Conservation (phyloP, 306 rosid genomes). For the Quercus gilva region DNA sequence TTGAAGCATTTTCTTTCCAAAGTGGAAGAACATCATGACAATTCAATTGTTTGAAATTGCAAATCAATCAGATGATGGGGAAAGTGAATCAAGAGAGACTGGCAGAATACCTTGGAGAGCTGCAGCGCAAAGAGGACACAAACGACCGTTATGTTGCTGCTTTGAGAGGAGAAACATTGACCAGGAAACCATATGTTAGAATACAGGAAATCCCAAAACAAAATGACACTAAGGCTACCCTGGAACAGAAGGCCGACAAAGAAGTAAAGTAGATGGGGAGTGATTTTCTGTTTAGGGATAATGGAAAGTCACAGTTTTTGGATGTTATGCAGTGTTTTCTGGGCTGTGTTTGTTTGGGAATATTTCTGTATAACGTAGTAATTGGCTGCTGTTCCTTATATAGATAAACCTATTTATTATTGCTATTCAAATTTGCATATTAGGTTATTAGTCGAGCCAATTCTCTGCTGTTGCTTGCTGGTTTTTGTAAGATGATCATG, state of each 20-base stretch:
- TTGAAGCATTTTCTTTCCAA: not conserved
- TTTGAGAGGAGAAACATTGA: slow-evolving; percentile 53
- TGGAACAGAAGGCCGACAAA: slow-evolving; percentile 28
- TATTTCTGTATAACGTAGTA: too few relatives aligned
- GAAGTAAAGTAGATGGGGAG: slow-evolving; percentile 33
- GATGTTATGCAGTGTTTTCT: too few relatives aligned
- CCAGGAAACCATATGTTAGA: slow-evolving; percentile 65
- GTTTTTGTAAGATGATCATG: too few relatives aligned
- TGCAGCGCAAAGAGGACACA: slow-evolving; percentile 84
- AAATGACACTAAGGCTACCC: slow-evolving; percentile 21
- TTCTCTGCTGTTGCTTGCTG: too few relatives aligned
- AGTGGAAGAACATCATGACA: not conserved
- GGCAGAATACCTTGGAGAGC: slow-evolving; percentile 85
- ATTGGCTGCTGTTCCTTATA: too few relatives aligned
- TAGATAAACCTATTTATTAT: too few relatives aligned
- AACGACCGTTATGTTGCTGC: slow-evolving; percentile 96
- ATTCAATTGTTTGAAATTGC: slow-evolving; percentile 7
- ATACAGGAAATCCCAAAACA: slow-evolving; percentile 69
- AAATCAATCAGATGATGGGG: slow-evolving; percentile 71
- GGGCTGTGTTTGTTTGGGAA: too few relatives aligned
- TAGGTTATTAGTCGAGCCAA: too few relatives aligned
- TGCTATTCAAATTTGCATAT: too few relatives aligned
- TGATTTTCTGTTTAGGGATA: too few relatives aligned
- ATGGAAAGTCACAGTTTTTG: too few relatives aligned
- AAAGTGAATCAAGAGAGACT: slow-evolving; percentile 75